Conservation (phyloP, 805 yeast species). For the Hermanozyma aechmeae region DNA sequence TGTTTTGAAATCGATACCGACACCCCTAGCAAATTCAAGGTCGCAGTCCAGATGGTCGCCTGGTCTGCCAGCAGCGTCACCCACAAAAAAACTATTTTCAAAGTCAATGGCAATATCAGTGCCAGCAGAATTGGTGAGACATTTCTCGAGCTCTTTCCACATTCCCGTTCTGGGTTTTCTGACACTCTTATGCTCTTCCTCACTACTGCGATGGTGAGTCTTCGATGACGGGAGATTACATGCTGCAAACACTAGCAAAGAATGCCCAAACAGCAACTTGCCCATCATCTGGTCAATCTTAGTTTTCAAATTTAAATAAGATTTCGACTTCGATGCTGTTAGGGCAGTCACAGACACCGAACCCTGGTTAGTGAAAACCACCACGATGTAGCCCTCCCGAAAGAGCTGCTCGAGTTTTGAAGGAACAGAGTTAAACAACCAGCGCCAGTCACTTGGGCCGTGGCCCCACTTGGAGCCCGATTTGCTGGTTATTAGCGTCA, state of each 20-base stretch:
- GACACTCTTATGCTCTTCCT: conserved; percentile 26
- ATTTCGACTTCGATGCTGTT: conserved; percentile 14
- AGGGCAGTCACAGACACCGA: conserved; percentile 37
- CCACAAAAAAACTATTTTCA: conserved; percentile 57
- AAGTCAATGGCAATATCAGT: conserved; percentile 24
- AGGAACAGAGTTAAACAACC: conserved; percentile 21
- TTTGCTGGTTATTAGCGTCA: conserved; percentile 61
- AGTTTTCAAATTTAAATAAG: conserved; percentile 28
- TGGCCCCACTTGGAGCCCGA: conserved; percentile 52
- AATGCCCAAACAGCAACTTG: conserved; percentile 3
- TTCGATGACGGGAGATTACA: conserved; percentile 40
- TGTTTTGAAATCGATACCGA: conserved; percentile 44
- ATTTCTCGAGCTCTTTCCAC: conserved; percentile 49
- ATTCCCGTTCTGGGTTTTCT: conserved; percentile 77
- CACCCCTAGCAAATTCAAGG: conserved; percentile 48
- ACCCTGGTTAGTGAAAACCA: conserved; percentile 84
- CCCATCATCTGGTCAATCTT: conserved; percentile 32
- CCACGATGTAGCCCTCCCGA: conserved; percentile 31
- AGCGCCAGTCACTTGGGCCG: conserved; percentile 65
- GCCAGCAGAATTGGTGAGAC: conserved; percentile 17
- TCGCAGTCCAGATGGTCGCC: conserved; percentile 80
- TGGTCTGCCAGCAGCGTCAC: conserved; percentile 91
- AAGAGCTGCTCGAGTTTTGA: conserved; percentile 16
- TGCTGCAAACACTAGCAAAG: conserved; percentile 50
- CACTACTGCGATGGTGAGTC: conserved; percentile 14